Evolutionary conservation across 306 rosid species (phyloP).

Genomic region (Alnus glutinosa): DNA sequence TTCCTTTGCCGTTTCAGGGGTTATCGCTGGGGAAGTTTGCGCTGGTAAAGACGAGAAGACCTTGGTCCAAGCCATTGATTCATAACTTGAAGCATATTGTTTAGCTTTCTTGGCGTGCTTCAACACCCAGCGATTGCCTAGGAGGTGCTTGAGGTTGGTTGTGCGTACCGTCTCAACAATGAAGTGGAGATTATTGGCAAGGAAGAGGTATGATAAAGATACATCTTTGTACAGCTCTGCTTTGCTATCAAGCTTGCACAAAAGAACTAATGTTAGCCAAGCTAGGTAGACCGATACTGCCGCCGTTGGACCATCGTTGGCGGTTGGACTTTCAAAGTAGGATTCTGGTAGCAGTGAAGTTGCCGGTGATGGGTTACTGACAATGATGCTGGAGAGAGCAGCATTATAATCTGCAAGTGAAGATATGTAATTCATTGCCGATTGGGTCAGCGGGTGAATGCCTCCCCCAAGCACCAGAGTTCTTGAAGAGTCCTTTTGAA

Average conservation of each 20-base stretch:
- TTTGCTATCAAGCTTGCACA: conserved; percentile 54
- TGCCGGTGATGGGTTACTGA: conserved; percentile 26
- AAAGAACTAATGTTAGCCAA: conserved; percentile 51
- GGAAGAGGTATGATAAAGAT: conserved; percentile 48
- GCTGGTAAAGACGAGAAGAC: conserved; percentile 41
- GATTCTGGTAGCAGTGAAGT: conserved; percentile 25
- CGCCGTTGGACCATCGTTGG: conserved; percentile 25
- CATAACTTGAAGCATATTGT: conserved; percentile 40
- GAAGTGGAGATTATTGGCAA: conserved; percentile 49
- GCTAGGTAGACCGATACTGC: conserved; percentile 40
- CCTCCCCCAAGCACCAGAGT: conserved; percentile 37
- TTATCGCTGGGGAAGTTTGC: not conserved
- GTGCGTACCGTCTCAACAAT: conserved; percentile 42
- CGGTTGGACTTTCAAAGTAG: conserved; percentile 20
- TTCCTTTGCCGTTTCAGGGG: conserved; percentile 34
- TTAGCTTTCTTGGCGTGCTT: conserved; percentile 40
- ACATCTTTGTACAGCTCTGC: conserved; percentile 50
- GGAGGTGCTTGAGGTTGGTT: conserved; percentile 32
- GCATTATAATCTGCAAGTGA: conserved; percentile 36
- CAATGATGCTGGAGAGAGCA: conserved; percentile 39
- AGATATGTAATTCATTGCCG: conserved; percentile 40
- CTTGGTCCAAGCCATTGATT: conserved; percentile 47
- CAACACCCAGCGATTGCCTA: conserved; percentile 45
- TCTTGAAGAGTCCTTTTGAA: conserved; percentile 43
- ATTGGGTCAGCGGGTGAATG: conserved; percentile 46